A percentile compares a stretch with the other conserved stretches of the same genome.
Conservation (phyloP, 2,329 filamentous ascomycete species). For the Pseudocercospora eumusae region DNA sequence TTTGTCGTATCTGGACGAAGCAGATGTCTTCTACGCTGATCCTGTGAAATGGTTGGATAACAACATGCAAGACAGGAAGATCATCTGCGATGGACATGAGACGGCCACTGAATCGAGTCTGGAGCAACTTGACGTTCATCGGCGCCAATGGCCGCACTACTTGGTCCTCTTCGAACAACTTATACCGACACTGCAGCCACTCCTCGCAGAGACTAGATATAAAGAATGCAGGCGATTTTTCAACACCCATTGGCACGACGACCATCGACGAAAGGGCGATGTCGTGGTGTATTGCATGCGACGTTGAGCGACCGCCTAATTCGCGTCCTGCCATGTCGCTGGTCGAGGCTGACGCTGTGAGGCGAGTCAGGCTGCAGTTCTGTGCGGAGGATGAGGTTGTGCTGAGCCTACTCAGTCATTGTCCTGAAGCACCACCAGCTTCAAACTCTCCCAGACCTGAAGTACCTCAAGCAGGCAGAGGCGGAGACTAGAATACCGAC, state of each 20-base stretch:
- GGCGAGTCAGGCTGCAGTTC: too few species aligned
- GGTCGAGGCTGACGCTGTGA: too few species aligned
- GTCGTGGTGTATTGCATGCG: constrained; percentile 58
- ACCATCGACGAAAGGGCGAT: constrained; percentile 62
- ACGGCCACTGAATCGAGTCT: background rate
- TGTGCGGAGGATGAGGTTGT: too few species aligned
- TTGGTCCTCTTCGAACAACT: constrained; percentile 60
- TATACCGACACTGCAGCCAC: constrained; percentile 50
- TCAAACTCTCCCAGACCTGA: background rate
- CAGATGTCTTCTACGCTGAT: constrained; percentile 80
- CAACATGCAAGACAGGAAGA: constrained; percentile 42
- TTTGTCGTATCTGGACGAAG: constrained; percentile 77
- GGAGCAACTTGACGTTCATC: background rate
- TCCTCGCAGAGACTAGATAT: constrained; percentile 53
- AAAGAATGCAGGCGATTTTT: constrained; percentile 60
- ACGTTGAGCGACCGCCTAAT: constrained; percentile 10
- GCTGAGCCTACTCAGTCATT: too few species aligned
- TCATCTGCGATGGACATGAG: constrained; percentile 19
- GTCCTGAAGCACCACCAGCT: background rate
- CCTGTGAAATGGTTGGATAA: constrained; percentile 49
- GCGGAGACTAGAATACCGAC: background rate
- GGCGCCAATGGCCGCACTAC: constrained; percentile 47
- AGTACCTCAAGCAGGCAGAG: background rate
- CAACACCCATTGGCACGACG: constrained; percentile 65
- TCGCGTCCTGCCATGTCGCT: too few species aligned